Evolutionary conservation across 345 rosid genomes (phyloP), one percentile per base, ranked within the genome.

Genomic region (Murraya paniculata): DNA sequence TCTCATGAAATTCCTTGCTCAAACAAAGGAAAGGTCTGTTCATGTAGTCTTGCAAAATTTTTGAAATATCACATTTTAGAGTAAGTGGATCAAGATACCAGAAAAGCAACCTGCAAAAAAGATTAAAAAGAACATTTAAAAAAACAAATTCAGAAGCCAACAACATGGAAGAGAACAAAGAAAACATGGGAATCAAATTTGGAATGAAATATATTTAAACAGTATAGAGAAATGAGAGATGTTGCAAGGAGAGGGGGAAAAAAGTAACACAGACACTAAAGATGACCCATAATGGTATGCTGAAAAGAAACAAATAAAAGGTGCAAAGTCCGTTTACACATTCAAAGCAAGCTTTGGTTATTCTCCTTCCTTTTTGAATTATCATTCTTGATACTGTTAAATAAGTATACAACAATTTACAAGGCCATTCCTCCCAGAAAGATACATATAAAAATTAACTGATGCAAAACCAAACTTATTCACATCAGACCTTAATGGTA

Each of bases 21-120:
- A 84, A 72, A 84, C 86, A 86, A 78, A 92, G 88, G 85, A 90
- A 90, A 85, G 97, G 98, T 82, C 93, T 90, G 55, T 82, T 82
- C 55, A 76, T 68, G 39, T 73, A 76, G 72, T 84, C 88, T 84
- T 84, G 85, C 87, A 92, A 84, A 72, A 94, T 84, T 77, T 82
- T 65, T 16, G 91, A 89, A 83, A 94, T 68, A 74, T 89, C 91
- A 78, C 84, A 82, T 82, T 88, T 87, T 76, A 94, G 78, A 72
- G 84, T 80, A 79, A 83, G 39, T 3, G 96, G 97, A 72, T 94
- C 90, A 36, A 88, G 87, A 80, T 89, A 88, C 96, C 96, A 94
- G 81, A 88, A 80, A 21, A 90, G 69, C 85, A 92, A 71, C 92
- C 97, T 94, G 88, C 68, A 61, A 9, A 28, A 50, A 65, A 68